A percentile compares a stretch with the other conserved stretches of the same genome.
These are phyloP conservation scores for Trichosporon faecale DNA, from an alignment of 1,284 basidiomycete genomes.

Conservation along the genomic window DNA sequence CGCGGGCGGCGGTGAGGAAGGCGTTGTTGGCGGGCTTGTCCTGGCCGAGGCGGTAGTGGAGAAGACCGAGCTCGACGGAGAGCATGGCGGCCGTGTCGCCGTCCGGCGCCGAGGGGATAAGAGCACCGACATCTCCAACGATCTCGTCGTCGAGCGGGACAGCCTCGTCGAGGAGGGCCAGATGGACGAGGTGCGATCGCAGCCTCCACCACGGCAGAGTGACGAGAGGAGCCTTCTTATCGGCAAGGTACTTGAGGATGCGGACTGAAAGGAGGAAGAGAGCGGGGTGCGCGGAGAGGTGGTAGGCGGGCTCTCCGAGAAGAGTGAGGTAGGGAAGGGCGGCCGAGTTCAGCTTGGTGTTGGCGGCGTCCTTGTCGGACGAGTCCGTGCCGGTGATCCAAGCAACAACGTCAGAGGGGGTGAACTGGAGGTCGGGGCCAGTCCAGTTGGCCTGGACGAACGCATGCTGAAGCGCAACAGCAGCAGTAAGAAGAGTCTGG, in stretches of 20 bases:
- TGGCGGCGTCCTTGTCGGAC: constrained; percentile 42
- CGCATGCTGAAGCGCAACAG: constrained; percentile 76
- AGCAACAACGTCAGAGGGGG: constrained; percentile 52
- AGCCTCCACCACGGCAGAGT: constrained; percentile 74
- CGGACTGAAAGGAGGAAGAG: constrained; percentile 75
- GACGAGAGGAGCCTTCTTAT: constrained; percentile 54
- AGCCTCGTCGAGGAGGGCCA: constrained; percentile 81
- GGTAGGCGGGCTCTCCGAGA: constrained; percentile 93
- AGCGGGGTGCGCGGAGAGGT: constrained; percentile 68
- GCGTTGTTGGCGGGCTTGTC: constrained; percentile 74
- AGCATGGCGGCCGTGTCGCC: constrained; percentile 66
- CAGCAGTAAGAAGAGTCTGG: constrained; percentile 65
- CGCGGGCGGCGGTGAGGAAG: constrained; percentile 74
- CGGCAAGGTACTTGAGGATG: constrained; percentile 58
- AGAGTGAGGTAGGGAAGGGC: constrained; percentile 75
- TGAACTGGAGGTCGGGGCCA: constrained; percentile 75
- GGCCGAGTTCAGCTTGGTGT: constrained; percentile 57
- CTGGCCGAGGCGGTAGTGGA: constrained; percentile 66
- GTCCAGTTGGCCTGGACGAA: constrained; percentile 98
- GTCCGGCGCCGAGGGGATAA: constrained; percentile 50
- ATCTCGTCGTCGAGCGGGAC: constrained; percentile 61
- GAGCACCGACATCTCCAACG: constrained; percentile 56
- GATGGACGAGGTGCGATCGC: constrained; percentile 69
- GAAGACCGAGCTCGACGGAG: constrained; percentile 74
- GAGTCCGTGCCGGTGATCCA: constrained; percentile 54